A percentile compares a stretch with the other conserved stretches of the same genome.
phyloP scores from a whole-genome alignment of 495 filamentous ascomycete genomes.

The Podospora pseudoanserina region DNA sequence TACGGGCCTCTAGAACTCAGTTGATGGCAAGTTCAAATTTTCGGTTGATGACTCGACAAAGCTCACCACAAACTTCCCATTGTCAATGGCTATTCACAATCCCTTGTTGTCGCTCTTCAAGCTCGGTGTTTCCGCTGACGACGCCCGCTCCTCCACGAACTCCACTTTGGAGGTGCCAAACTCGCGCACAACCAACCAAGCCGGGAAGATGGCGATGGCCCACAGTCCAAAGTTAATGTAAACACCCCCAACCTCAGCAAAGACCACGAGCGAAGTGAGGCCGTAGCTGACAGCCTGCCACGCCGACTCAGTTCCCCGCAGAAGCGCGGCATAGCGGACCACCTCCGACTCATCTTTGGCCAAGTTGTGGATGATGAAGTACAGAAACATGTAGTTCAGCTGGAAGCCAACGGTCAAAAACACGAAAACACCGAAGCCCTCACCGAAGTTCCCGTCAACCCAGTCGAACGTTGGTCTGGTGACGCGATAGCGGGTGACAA shows the following conservation, averaged over 20 bases:
- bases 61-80: neutral
- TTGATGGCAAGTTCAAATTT: neutral
- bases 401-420: conserved; percentile 59
- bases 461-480: conserved; percentile 57
- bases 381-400: conserved; percentile 62
- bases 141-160: neutral
- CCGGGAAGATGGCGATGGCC: conserved; percentile 53
- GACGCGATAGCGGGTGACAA: conserved; percentile 50
- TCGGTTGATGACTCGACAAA: neutral
- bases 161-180: conserved; percentile 40
- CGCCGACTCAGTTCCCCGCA: conserved; percentile 60
- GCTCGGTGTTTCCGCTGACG: conserved; percentile 3
- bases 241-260: conserved; percentile 56
- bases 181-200: conserved; percentile 56
- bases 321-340: conserved; percentile 56
- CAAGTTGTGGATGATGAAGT: conserved; percentile 59
- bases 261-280: conserved; percentile 51
- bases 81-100: neutral
- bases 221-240: conserved; percentile 64
- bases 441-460: conserved; percentile 52
- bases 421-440: conserved; percentile 55
- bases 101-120: conserved; percentile 1
- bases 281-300: conserved; percentile 62
- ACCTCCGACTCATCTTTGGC: conserved; percentile 54
- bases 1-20: neutral